Evolutionary conservation across 1,284 basidiomycete genomes (phyloP).

Genomic region (Naganishia cerealis): DNA sequence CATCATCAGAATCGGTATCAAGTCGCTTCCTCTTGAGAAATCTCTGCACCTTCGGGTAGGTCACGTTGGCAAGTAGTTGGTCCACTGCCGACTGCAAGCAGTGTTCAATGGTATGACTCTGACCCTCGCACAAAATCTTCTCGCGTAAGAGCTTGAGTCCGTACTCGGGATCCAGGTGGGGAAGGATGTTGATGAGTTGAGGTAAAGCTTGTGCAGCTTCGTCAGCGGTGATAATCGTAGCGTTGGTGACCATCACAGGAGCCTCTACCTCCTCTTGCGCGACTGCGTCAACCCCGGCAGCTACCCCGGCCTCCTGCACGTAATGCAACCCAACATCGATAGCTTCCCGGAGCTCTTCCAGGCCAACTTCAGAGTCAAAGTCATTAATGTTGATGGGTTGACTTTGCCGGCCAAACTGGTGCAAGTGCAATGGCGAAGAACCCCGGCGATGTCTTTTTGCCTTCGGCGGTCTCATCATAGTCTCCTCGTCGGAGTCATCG

Average conservation of each 20-base stretch:
- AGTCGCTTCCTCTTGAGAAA: constrained; percentile 29
- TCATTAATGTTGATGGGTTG: constrained; percentile 28
- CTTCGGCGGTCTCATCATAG: constrained; percentile 2
- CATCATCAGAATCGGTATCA: constrained; percentile 19
- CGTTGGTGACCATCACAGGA: constrained; percentile 12
- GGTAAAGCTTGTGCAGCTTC: constrained; percentile 39
- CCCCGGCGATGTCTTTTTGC: background rate
- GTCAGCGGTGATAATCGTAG: constrained; percentile 23
- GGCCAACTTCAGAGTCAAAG: constrained; percentile 9
- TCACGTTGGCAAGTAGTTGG: constrained; percentile 26
- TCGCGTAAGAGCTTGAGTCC: constrained; percentile 14
- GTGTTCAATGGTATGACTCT: constrained; percentile 25
- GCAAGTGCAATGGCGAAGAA: background rate
- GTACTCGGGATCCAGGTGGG: constrained; percentile 40
- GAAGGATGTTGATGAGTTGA: constrained; percentile 45
- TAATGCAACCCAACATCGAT: constrained; percentile 17
- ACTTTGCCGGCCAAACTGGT: constrained; percentile 9
- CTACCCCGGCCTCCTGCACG: background rate
- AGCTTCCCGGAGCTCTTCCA: background rate
- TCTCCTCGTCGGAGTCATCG: constrained; percentile 38
- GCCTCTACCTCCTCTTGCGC: constrained; percentile 3
- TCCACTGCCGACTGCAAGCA: constrained; percentile 37
- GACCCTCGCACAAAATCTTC: constrained; percentile 1
- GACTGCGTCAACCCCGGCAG: background rate
- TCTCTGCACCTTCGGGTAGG: constrained; percentile 41